Conservation (phyloP, 2,329 filamentous ascomycete species). For the Sclerotinia sclerotiorum region DNA sequence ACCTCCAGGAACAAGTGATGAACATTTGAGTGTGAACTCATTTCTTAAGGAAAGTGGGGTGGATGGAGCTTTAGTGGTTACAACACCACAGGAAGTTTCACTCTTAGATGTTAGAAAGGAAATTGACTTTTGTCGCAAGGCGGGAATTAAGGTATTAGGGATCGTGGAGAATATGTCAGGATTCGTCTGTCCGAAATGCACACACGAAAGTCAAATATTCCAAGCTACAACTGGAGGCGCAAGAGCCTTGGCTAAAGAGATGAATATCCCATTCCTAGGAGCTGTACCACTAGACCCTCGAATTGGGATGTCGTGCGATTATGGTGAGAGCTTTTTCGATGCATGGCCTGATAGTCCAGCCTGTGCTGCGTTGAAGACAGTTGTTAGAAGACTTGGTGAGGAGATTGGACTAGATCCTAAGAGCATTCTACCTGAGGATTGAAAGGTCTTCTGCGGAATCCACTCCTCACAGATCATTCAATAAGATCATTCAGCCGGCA, state of each 20-base stretch:
- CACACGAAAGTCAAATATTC: conserved; percentile 81
- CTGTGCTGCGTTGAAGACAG: conserved; percentile 74
- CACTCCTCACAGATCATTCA: background rate
- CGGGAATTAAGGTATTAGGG: conserved; percentile 82
- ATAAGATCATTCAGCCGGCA: background rate
- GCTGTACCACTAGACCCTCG: conserved; percentile 88
- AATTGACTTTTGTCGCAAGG: conserved; percentile 96
- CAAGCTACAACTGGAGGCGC: conserved; percentile 88
- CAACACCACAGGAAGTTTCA: conserved; percentile 91
- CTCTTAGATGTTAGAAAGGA: conserved; percentile 94
- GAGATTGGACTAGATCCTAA: conserved; percentile 53
- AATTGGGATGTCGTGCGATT: conserved; percentile 96
- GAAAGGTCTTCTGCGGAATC: background rate
- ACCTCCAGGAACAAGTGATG: conserved; percentile 90
- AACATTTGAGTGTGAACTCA: conserved; percentile 91
- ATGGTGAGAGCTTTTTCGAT: conserved; percentile 95
- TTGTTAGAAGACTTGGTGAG: conserved; percentile 71
- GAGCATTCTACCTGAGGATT: conserved; percentile 19
- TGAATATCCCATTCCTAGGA: conserved; percentile 84
- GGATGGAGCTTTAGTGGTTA: conserved; percentile 88
- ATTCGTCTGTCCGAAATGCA: conserved; percentile 93
- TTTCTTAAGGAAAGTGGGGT: conserved; percentile 89
- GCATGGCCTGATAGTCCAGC: conserved; percentile 91
- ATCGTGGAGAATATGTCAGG: conserved; percentile 98
- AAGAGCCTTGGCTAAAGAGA: conserved; percentile 75